phyloP scores from a whole-genome alignment of 2,329 filamentous ascomycete species.

The Xylogone sp. region DNA sequence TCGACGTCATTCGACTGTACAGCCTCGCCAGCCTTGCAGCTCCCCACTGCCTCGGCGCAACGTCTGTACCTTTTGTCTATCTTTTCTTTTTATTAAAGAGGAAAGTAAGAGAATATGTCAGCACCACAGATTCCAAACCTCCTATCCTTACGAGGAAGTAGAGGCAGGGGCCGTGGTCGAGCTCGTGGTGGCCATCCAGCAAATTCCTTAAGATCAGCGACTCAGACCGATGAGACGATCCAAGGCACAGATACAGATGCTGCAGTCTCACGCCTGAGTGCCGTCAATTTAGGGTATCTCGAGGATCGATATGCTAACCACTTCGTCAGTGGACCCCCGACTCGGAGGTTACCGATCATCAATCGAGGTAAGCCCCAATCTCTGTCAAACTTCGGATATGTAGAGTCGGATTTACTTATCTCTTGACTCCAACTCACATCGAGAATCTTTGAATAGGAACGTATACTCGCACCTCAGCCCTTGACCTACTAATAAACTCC shows the following conservation, averaged over 20 bases:
- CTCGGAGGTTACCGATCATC: slow-evolving; percentile 80
- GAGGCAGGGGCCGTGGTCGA: slow-evolving; percentile 40
- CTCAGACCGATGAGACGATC: slow-evolving; percentile 62
- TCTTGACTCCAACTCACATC: neutral
- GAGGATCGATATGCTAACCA: slow-evolving; percentile 72
- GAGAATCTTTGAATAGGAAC: slow-evolving; percentile 57
- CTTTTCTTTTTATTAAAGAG: too few relatives aligned
- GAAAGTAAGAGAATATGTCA: slow-evolving; percentile 63
- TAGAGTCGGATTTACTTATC: too few relatives aligned
- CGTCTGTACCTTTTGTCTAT: neutral
- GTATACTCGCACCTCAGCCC: slow-evolving; percentile 82
- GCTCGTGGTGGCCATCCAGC: slow-evolving; percentile 15
- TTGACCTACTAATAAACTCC: slow-evolving; percentile 70
- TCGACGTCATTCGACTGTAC: neutral
- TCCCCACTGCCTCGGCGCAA: neutral
- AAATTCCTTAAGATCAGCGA: slow-evolving; percentile 11
- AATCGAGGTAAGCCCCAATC: slow-evolving; percentile 72
- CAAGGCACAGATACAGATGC: slow-evolving; percentile 92
- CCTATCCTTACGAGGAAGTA: slow-evolving; percentile 49
- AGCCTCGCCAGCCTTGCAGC: neutral
- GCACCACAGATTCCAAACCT: slow-evolving; percentile 77
- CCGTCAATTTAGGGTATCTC: slow-evolving; percentile 81
- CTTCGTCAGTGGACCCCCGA: slow-evolving; percentile 58
- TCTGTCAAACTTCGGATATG: too few relatives aligned
- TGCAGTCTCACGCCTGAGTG: slow-evolving; percentile 82